Evolutionary conservation across 345 rosid genomes (phyloP), one percentile per base, ranked within the genome.

Genomic region (Hibiscus mutabilis): DNA sequence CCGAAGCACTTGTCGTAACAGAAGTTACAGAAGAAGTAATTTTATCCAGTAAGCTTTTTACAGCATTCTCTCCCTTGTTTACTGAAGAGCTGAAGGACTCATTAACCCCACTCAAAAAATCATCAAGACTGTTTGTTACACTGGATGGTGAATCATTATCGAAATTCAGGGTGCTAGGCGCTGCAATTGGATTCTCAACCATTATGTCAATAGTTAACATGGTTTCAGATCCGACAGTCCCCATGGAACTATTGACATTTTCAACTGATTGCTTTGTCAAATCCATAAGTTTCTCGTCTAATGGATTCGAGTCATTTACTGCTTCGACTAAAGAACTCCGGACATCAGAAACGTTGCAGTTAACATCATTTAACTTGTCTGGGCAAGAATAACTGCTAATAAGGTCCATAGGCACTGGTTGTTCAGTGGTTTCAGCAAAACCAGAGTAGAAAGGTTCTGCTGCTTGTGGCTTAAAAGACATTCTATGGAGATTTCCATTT

Each of bases 11-110:
- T 79, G 85, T 85, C 1, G 76, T 79, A 59, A 89, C 76, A 42
- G 89, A 84, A 59, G 85, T 76, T 77, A 89, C 49, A 0, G 89
- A 86, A 24, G 97, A 82, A 52, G 83, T 74, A 56, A 89, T 53
- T 55, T 83, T 71, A 63, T 92, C 93, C 71, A 91, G 71, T 70
- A 88, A 79, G 84, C 77, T 83, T 74, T 84, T 84, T 12, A 89
- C 65, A 55, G 80, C 78, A 74, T 66, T 77, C 68, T 84, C 91
- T 77, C 89, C 92, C 53, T 82, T 81, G 69, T 68, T 84, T 16
- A 88, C 60, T 49, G 92, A 87, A 67, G 85, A 76, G 24, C 76
- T 80, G 69, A 90, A 35, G 44, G 96, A 84, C n/a, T 82, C 82
- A 53, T 73, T 76, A 46, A 81, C 47, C 44, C 81, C 84, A 49